These are phyloP conservation scores for Thalia dealbata DNA, from an alignment of 176 grass and related monocot genomes.

Conservation along the genomic window DNA sequence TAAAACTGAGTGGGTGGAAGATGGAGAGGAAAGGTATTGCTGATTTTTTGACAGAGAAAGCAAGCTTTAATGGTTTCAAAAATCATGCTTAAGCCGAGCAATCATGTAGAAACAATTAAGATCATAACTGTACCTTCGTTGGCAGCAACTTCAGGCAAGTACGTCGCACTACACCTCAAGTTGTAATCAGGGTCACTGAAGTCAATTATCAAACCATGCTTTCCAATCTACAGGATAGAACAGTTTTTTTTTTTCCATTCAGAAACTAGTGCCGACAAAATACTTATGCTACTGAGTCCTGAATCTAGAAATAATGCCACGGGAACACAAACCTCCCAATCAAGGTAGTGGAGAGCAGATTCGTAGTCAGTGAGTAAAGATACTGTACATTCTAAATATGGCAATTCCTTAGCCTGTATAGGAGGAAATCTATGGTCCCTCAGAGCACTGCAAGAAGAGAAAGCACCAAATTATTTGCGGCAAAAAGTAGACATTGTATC, in stretches of 20 bases:
- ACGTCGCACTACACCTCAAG: slow-evolving; percentile 64
- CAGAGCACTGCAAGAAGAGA: slow-evolving; percentile 57
- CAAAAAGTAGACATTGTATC: neutral
- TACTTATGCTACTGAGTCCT: neutral
- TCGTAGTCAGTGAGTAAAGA: slow-evolving; percentile 86
- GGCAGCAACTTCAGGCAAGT: slow-evolving; percentile 90
- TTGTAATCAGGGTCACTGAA: slow-evolving; percentile 76
- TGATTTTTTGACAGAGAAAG: no score
- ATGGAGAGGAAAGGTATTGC: neutral
- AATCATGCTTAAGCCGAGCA: neutral
- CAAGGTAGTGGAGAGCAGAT: slow-evolving; percentile 62
- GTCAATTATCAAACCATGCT: slow-evolving; percentile 97
- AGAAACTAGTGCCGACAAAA: neutral
- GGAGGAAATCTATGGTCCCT: slow-evolving; percentile 82
- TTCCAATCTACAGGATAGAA: slow-evolving; percentile 47
- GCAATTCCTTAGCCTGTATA: slow-evolving; percentile 77
- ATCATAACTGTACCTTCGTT: slow-evolving; percentile 54
- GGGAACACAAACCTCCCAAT: slow-evolving; percentile 70
- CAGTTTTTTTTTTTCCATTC: neutral
- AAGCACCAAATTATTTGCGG: neutral
- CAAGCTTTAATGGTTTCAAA: neutral
- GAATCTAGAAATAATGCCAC: neutral
- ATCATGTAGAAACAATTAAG: neutral
- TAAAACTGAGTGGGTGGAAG: neutral
- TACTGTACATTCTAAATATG: slow-evolving; percentile 90